Evolutionary conservation across 495 filamentous ascomycete genomes (phyloP), one percentile per base, ranked within the genome.

Genomic region (Penicillium steckii): DNA sequence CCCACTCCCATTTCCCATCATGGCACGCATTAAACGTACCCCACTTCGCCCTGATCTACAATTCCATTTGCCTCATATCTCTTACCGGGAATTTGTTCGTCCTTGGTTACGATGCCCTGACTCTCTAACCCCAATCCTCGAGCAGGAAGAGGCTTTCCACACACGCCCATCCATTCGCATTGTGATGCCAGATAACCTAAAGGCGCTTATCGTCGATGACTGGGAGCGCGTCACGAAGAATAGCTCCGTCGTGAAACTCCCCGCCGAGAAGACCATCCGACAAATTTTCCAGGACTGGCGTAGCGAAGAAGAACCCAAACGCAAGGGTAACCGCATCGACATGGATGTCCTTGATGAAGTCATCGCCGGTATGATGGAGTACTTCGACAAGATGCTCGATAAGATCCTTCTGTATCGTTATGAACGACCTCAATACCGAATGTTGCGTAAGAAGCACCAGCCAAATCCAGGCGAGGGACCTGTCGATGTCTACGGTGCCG

Each of bases 141-240:
- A 47, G 44, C 72, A 97, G 91, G 94, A 97, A 71, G 93, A 97
- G 29, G 74, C 73, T 10, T 97, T 95, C 69, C 81, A 89, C 54
- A 66, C 75, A 15, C 82, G 89, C 9, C 92, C 92, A 5, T 86
- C 87, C 0, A 81, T 97, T 62, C 89, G 88, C 46, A 82, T 98
- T 45, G 74, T 83, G 37, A 82, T 80, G 35, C 90, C 94, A 2
- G 94, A 97, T 62, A 81, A 85, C 45, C 71, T 98, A 44, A 97
- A 97, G 72, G 85, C 86, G 15, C 74, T 94, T 38, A 84, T 98
- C 3, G 94, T 98, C 32, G 94, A 98, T 61, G 94, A 98, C 72
- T 98, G 94, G 94, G 94, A 98, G 70, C 95, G 96, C 59, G 83
- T 97, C 44, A 98, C 94, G 43, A 97, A 97, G 77, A 90, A 92